Base-by-base conservation (phyloP, 2,329 filamentous ascomycete species). In the Dissoconium aciculare region DNA sequence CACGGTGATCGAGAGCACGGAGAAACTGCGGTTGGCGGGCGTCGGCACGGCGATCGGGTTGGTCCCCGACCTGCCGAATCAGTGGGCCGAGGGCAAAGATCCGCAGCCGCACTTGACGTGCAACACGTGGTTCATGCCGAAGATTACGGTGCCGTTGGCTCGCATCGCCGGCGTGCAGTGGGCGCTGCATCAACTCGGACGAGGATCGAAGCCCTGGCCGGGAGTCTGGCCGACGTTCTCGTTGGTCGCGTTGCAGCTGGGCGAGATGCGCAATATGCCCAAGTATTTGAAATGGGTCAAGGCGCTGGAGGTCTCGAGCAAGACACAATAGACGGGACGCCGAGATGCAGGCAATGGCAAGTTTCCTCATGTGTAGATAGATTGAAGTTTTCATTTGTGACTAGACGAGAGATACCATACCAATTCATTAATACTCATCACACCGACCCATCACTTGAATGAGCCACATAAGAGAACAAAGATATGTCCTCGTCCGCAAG, bases 61-160 rank as follows among this genome's bases (percentile, higher is more conserved):
- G 10, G 26, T 37, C 4, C 37, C 37, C 9, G 35, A 40, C 28
- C 29, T 40, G 11, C 34, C 35, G 2, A 37, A 33, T 15, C 37
- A 32, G 5, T 38, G 37, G 37, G 24, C 26, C 17, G 21, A 26
- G 4, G 35, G 35, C 12, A 35, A 40, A 11, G 32, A 32, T 19
- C 32, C 35, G 4, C 28, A 16, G 8, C 17, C 33, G 5, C n/a
- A 26, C 3, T 11, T 19, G 9, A 15, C 27, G 3, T 16, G 28
- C 4, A 9, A 32, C 14, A 14, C 27, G 3, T 37, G 35, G 34
- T 5, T 34, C 3, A 17, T 40, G 10, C 32, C 37, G 4, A 14
- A 25, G 11, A 17, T 30, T 6, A 4, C 34, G 11, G 9, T 28
- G 5, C 23, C 28, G 3, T 28, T 31, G 5, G 35, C 23, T 9